A percentile compares a stretch with the other conserved stretches of the same genome.
Evolutionary conservation across 169 alveolate genomes (phyloP).

Genomic region (Eimeria mitis): DNA sequence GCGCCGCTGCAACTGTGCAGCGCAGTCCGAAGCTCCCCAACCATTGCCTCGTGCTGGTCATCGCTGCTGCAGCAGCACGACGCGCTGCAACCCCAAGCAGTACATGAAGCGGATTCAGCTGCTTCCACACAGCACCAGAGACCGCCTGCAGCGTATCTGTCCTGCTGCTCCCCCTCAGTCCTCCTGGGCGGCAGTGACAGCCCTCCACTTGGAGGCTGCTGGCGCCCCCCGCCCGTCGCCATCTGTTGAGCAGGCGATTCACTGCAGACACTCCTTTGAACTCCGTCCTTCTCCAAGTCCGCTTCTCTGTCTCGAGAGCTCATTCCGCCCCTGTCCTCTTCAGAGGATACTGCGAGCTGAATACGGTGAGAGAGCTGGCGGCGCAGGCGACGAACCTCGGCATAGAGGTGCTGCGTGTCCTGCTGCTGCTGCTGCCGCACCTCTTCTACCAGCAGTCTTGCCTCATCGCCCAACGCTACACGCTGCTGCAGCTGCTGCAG

Average conservation of each 20-base stretch:
- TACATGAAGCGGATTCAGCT: constrained; percentile 50
- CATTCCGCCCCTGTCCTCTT: constrained; percentile 10
- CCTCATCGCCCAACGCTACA: constrained; percentile 68
- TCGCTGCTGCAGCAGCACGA: constrained; percentile 58
- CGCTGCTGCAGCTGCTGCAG: constrained; percentile 66
- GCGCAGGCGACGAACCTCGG: constrained; percentile 68
- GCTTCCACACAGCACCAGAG: constrained; percentile 50
- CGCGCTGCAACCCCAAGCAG: constrained; percentile 76
- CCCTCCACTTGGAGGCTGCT: constrained; percentile 29
- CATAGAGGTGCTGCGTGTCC: constrained; percentile 71
- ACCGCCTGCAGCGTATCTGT: not conserved
- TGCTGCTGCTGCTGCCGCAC: constrained; percentile 71
- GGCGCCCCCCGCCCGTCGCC: constrained; percentile 6
- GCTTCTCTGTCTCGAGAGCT: not conserved
- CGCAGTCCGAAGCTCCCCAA: constrained; percentile 32
- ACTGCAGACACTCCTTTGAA: not conserved
- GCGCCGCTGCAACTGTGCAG: constrained; percentile 52
- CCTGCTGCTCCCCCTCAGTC: not conserved
- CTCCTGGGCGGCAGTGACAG: not conserved
- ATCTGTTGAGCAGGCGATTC: constrained; percentile 6
- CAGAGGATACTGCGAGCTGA: not conserved
- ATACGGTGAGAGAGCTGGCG: constrained; percentile 54
- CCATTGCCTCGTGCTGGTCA: constrained; percentile 58
- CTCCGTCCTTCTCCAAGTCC: not conserved
- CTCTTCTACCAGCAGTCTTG: constrained; percentile 51